phyloP scores from a whole-genome alignment of 129 eudicot species.

The Arctium lappa region DNA sequence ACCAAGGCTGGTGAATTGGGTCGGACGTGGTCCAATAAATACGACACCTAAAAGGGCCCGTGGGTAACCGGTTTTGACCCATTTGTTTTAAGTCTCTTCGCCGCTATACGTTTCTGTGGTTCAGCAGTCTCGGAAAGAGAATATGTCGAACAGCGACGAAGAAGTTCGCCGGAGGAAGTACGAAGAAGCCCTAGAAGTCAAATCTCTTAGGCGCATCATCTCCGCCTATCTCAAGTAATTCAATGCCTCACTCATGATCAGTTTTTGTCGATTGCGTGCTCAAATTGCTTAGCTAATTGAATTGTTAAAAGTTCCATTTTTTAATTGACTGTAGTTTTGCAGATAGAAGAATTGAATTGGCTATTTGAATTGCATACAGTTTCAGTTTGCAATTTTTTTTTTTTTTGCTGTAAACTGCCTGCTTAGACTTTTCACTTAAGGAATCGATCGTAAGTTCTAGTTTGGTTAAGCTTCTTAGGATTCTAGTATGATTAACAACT shows the following conservation, averaged over 20 bases:
- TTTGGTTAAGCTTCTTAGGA: slow-evolving; percentile 1
- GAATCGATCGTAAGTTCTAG: not conserved
- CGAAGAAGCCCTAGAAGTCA: slow-evolving; percentile 90
- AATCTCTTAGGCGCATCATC: slow-evolving; percentile 88
- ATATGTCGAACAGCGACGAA: slow-evolving; percentile 37
- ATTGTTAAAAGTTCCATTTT: not conserved
- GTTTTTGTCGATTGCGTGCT: not conserved
- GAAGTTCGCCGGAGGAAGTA: slow-evolving; percentile 58
- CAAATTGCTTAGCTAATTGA: not conserved
- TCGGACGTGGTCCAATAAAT: not conserved
- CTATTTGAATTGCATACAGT: not conserved
- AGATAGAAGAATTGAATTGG: not conserved
- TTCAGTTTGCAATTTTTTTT: not conserved
- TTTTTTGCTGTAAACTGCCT: not conserved
- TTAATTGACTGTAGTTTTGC: not conserved
- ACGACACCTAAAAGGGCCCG: not conserved
- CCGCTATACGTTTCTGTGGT: not conserved
- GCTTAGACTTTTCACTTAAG: not conserved
- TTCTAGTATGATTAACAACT: not conserved
- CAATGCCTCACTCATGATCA: not conserved
- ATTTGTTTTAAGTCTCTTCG: not conserved
- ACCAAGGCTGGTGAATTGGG: not conserved
- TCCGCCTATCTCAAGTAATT: slow-evolving; percentile 84
- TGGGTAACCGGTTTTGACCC: not conserved
- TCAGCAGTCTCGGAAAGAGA: not conserved